Percentiles rank a stretch among this genome's conserved stretches.
These are phyloP conservation scores for Millerago galiae DNA, from an alignment of 805 yeast genomes.

Conservation along the genomic window DNA sequence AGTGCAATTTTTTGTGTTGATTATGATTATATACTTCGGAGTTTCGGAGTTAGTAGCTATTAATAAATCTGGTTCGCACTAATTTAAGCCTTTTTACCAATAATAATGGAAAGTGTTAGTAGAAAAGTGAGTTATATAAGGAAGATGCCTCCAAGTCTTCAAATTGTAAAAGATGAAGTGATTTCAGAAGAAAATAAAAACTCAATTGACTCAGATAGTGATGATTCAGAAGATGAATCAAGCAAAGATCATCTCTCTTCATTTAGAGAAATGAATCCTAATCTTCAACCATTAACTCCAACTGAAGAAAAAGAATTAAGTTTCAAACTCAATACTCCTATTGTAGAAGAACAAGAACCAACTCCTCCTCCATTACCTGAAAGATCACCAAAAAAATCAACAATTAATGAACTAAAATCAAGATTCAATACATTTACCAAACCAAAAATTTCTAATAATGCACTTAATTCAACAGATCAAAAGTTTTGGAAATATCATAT, in stretches of 20 bases:
- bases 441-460: background rate
- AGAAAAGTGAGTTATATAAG: too few species aligned
- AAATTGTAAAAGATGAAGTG: too few species aligned
- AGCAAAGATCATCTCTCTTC: background rate
- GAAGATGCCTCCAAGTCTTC: too few species aligned
- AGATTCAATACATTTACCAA: background rate
- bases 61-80: too few species aligned
- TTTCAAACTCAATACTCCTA: background rate
- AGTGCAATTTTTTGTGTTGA: too few species aligned
- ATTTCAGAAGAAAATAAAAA: background rate
- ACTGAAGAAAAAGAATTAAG: slow-evolving; percentile 4
- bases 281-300: slow-evolving; percentile 17
- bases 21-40: too few species aligned
- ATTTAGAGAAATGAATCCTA: slow-evolving; percentile 20
- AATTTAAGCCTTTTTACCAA: too few species aligned
- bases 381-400: background rate
- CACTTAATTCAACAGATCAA: slow-evolving; percentile 4
- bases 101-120: too few species aligned
- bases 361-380: background rate
- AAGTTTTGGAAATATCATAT: slow-evolving; percentile 49
- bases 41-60: too few species aligned
- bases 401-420: background rate
- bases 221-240: background rate
- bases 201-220: background rate
- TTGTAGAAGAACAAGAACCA: too few species aligned